Conservation (phyloP, 2,329 filamentous ascomycete genomes). For the Rutstroemia sp. region DNA sequence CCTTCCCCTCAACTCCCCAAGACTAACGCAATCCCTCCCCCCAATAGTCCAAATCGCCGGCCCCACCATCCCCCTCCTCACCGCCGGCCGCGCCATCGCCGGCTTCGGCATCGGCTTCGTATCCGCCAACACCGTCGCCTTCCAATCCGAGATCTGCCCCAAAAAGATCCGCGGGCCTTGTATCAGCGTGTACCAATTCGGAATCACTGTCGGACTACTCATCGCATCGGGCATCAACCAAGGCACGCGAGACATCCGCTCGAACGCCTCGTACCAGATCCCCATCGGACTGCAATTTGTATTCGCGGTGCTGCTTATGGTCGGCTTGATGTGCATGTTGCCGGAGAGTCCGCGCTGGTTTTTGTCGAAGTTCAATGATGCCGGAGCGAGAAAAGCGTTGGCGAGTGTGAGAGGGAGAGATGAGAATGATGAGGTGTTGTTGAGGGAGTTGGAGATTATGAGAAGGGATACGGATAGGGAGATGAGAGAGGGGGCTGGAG, state of each 20-base stretch:
- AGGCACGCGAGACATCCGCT: slow-evolving; percentile 51
- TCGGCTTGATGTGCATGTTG: no score
- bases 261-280: slow-evolving; percentile 68
- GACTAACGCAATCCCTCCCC: not conserved
- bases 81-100: slow-evolving; percentile 62
- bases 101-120: slow-evolving; percentile 75
- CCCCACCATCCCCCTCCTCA: slow-evolving; percentile 46
- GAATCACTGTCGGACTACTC: slow-evolving; percentile 70
- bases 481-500: slow-evolving; percentile 55
- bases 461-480: slow-evolving; percentile 55
- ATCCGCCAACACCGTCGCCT: slow-evolving; percentile 71
- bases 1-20: no score
- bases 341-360: no score
- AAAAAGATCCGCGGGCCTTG: slow-evolving; percentile 69
- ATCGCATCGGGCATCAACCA: slow-evolving; percentile 69
- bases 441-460: slow-evolving; percentile 40
- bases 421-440: slow-evolving; percentile 34
- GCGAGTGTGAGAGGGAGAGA: no score
- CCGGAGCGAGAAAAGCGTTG: no score
- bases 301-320: no score
- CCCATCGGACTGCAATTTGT: slow-evolving; percentile 73
- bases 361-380: no score
- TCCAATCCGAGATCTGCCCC: slow-evolving; percentile 60
- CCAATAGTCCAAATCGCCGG: slow-evolving; percentile 29
- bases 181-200: slow-evolving; percentile 74